A percentile compares a stretch with the other conserved stretches of the same genome.
These are phyloP conservation scores for Limnanthes douglasii DNA, from an alignment of 345 rosid genomes.

Conservation along the genomic window DNA sequence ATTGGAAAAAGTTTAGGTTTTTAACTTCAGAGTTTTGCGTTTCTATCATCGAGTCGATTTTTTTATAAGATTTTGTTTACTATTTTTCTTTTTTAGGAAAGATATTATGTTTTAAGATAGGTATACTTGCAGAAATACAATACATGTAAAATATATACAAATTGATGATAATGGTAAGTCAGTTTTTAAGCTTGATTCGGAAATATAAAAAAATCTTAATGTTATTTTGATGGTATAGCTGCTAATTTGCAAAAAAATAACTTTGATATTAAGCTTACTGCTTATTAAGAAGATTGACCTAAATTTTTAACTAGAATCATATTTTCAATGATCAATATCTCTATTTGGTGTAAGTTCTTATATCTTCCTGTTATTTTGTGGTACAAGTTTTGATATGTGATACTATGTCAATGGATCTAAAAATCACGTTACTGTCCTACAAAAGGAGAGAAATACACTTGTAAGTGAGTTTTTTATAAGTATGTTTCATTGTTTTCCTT, in stretches of 20 bases:
- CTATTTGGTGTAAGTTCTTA: slow-evolving; percentile 1
- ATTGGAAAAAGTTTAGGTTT: not conserved
- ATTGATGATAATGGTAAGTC: slow-evolving; percentile 65
- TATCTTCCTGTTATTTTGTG: not conserved
- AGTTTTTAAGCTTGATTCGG: too few relatives aligned
- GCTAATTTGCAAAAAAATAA: not conserved
- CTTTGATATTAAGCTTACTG: not conserved
- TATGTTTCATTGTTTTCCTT: not conserved
- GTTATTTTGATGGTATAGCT: not conserved
- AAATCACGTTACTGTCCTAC: slow-evolving; percentile 67
- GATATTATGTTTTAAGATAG: slow-evolving; percentile 40
- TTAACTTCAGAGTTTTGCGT: not conserved
- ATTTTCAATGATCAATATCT: too few relatives aligned
- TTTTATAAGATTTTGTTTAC: not conserved
- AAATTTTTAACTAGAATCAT: not conserved
- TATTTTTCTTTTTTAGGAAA: slow-evolving; percentile 25
- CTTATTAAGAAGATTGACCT: not conserved
- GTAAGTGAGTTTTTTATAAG: slow-evolving; percentile 55
- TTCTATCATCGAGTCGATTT: slow-evolving; percentile 1
- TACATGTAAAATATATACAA: slow-evolving; percentile 71
- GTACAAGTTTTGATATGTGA: slow-evolving; percentile 76
- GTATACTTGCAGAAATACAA: slow-evolving; percentile 50
- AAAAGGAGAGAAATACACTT: slow-evolving; percentile 80
- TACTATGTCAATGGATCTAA: slow-evolving; percentile 62
- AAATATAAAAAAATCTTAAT: too few relatives aligned